Evolutionary conservation across 305 asterid genomes (phyloP), one percentile per base, ranked within the genome.

Genomic region (Plantago lanceolata): DNA sequence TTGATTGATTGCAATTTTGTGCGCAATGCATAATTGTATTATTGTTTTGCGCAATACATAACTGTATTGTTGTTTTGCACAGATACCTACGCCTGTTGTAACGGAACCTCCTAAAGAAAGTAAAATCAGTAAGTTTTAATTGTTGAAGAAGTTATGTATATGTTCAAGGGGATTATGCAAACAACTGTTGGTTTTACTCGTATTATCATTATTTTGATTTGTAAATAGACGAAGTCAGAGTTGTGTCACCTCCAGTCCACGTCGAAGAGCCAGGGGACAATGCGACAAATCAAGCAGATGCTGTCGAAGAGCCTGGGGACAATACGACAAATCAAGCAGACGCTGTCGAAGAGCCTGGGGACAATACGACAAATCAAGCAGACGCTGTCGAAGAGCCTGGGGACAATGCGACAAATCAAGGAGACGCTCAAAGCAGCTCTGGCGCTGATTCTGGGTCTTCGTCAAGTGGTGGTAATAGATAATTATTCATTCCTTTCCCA

Each of bases 361-460:
- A 33, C 47, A 66, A 68, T 63, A 73, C 68, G 44, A 56, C 67
- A 62, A 82, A 78, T 35, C 75, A 59, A 79, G 80, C 68, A 72
- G 76, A 67, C 51, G 75, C 56, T 47, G 75, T 71, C 28, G 82
- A 79, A 75, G 80, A 77, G 71, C 77, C 37, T 6, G 75, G 62
- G 49, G 61, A 33, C 47, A 66, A 68, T 63, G 74, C 68, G 44
- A 56, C 67, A 62, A 82, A 78, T 35, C 75, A 59, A 79, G 80
- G 67, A 72, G 76, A 67, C 51, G 75, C 56, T 47, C 64, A 67
- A 65, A 78, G 77, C 79, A 76, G 79, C 78, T 77, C 83, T 66
- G 71, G 78, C 67, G 66, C 83, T 65, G 83, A 79, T 65, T 79
- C 86, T 4, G 83, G 84, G 68, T 85, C 88, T 63, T 83, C 87